phyloP scores from a whole-genome alignment of 2,329 filamentous ascomycete species.

The Talaromyces sp. region DNA sequence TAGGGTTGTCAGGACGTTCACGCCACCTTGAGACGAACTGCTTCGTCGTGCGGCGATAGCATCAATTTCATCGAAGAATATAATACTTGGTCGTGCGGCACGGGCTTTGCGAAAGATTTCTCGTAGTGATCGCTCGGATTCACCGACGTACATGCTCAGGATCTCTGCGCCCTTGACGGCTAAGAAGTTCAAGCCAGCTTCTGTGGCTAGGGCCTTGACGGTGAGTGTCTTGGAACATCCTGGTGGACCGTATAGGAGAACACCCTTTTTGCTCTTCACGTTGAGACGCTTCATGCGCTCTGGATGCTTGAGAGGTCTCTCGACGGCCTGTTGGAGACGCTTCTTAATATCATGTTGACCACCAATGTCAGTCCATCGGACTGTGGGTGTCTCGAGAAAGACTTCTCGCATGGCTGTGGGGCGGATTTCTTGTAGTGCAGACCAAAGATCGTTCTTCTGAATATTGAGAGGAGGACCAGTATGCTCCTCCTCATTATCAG shows the following conservation, averaged over 20 bases:
- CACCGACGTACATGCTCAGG: conserved; percentile 95
- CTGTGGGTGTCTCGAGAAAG: conserved; percentile 82
- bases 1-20: conserved; percentile 86
- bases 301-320: conserved; percentile 60
- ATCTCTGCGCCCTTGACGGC: conserved; percentile 92
- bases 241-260: conserved; percentile 87
- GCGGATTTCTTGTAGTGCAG: conserved; percentile 68
- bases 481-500: conserved; percentile 4
- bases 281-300: conserved; percentile 55
- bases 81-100: conserved; percentile 84
- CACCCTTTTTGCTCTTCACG: conserved; percentile 71
- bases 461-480: conserved; percentile 22
- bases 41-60: conserved; percentile 69
- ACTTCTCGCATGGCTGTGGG: conserved; percentile 89
- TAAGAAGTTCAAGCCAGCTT: conserved; percentile 90
- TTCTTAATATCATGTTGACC: conserved; percentile 80
- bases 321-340: conserved; percentile 59
- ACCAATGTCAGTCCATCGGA: conserved; percentile 85
- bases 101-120: conserved; percentile 84
- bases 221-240: conserved; percentile 94
- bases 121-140: conserved; percentile 83
- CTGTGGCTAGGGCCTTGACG: conserved; percentile 87
- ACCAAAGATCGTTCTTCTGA: conserved; percentile 37
- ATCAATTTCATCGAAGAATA: conserved; percentile 98
- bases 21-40: conserved; percentile 52